Percentiles rank a stretch among this genome's conserved stretches.
Evolutionary conservation across 1,284 basidiomycete species (phyloP).

Genomic region (Microbotryum silenes-acaulis): DNA sequence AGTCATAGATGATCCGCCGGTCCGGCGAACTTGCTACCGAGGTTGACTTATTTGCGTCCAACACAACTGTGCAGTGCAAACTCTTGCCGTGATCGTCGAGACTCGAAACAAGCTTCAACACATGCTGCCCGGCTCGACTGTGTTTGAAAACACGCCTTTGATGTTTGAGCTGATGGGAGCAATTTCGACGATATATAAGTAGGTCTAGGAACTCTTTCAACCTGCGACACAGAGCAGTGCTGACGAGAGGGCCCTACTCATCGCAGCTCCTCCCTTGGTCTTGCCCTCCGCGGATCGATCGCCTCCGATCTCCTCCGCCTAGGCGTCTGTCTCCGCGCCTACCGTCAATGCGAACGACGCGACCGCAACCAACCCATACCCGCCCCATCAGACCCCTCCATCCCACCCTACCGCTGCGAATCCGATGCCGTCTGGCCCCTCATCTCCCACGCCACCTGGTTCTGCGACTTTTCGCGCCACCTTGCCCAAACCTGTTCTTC

Average conservation of each 20-base stretch:
- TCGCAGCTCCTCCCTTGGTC: background rate
- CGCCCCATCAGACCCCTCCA: no score
- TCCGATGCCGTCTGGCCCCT: slow-evolving; percentile 16
- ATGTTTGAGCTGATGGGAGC: slow-evolving; percentile 16
- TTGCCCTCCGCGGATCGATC: background rate
- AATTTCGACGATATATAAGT: slow-evolving; percentile 4
- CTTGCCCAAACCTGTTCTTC: background rate
- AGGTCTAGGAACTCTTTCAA: background rate
- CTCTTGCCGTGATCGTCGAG: background rate
- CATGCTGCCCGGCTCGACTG: slow-evolving; percentile 1
- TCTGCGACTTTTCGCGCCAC: slow-evolving; percentile 1
- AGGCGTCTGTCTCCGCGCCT: background rate
- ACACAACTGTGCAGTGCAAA: background rate
- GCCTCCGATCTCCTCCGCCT: background rate
- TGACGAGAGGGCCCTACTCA: background rate
- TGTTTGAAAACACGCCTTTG: slow-evolving; percentile 8
- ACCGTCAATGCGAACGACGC: background rate
- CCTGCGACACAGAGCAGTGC: no score
- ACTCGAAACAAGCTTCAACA: background rate
- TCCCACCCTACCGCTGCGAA: slow-evolving; percentile 4
- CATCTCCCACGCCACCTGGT: slow-evolving; percentile 12
- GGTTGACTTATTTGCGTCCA: background rate
- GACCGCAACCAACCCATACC: background rate
- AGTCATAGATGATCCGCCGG: background rate
- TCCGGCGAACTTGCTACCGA: background rate